Base-by-base conservation (phyloP, 257 asterid genomes). In the Hygrophila difformis region DNA sequence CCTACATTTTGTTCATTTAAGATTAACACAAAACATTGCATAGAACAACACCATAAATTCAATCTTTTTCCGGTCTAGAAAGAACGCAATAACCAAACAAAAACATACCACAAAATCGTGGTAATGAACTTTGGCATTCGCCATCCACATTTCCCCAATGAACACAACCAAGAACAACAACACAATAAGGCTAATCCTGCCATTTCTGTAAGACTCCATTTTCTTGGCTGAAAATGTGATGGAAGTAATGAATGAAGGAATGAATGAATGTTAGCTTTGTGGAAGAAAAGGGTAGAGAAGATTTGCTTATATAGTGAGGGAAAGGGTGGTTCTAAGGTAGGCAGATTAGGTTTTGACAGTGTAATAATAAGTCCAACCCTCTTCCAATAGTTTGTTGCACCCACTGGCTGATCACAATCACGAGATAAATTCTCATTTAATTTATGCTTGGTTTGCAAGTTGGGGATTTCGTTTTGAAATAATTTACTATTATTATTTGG, bases 101-200 rank as follows among this genome's bases (percentile, higher is more conserved):
- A 7, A 8, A 62, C 93, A 38, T 70, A 87, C 97, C 11, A 76
- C 76, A 60, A 87, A 87, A 14, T 74, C 73, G 47, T 81, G 95
- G 64, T 59, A 39, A 18, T 78, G 86, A 18, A 62, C 54, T 78
- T 73, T 71, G 0, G 97, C 93, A 23, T 64, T 33, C 10, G 37
- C 37, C 8, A 5, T 9, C 37, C 12, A 9, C 2, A 12, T 33
- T 33, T 9, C 37, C 2, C 37, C 12, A 5, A 33, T 10, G 12
- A 33, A 5, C 12, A 33, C 12, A 33, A 33, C 12, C 37, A 33
- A 33, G 12, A 33, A 33, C 12, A 33, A 33, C 12, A 9, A 1
- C 12, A 33, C 12, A 5, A 33, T 12, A 33, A 33, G 37, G 37
- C n/a, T 5, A 10, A 2, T 33, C 12, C 37, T 4, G 2, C 8